Percentiles rank a stretch among this genome's conserved stretches.
phyloP scores from a whole-genome alignment of 805 yeast genomes.

The Candida qinlingensis region DNA sequence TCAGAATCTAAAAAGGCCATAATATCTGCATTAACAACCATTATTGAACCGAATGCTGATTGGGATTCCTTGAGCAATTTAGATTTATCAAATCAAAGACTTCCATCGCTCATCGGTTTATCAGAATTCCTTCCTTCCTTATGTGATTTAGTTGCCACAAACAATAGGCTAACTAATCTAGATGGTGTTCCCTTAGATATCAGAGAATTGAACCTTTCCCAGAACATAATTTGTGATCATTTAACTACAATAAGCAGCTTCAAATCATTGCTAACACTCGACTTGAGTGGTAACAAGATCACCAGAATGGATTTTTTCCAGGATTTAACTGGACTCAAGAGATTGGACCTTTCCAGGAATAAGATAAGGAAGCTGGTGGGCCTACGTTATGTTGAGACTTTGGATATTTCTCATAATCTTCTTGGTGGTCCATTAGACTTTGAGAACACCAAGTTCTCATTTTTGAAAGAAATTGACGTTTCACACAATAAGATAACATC shows the following conservation, averaged over 20 bases:
- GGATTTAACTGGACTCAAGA: slow-evolving; percentile 21
- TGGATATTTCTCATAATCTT: slow-evolving; percentile 33
- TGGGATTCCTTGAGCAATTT: slow-evolving; percentile 38
- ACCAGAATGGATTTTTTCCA: slow-evolving; percentile 26
- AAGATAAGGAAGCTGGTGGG: slow-evolving; percentile 24
- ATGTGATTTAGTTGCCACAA: slow-evolving; percentile 7
- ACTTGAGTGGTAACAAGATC: slow-evolving; percentile 38
- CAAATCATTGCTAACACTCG: slow-evolving; percentile 25
- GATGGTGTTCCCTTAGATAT: slow-evolving; percentile 20
- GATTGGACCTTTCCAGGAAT: slow-evolving; percentile 29
- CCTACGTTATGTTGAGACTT: slow-evolving; percentile 25
- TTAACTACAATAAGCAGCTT: slow-evolving; percentile 14
- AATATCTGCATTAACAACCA: slow-evolving; percentile 38
- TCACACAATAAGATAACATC: slow-evolving; percentile 12
- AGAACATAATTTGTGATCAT: slow-evolving; percentile 19
- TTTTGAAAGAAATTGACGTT: slow-evolving; percentile 10
- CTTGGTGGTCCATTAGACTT: slow-evolving; percentile 16
- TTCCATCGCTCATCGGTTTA: slow-evolving; percentile 37
- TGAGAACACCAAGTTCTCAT: slow-evolving; percentile 11
- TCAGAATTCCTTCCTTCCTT: slow-evolving; percentile 36
- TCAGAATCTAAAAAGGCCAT: slow-evolving; percentile 37
- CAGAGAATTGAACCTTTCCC: slow-evolving; percentile 8
- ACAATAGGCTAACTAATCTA: slow-evolving; percentile 17
- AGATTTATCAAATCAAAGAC: slow-evolving; percentile 27
- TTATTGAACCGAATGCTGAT: slow-evolving; percentile 27